Percentiles rank a stretch among this genome's conserved stretches.
These are phyloP conservation scores for Euphorbia corollata DNA, from an alignment of 441 rosid genomes.

Conservation along the genomic window DNA sequence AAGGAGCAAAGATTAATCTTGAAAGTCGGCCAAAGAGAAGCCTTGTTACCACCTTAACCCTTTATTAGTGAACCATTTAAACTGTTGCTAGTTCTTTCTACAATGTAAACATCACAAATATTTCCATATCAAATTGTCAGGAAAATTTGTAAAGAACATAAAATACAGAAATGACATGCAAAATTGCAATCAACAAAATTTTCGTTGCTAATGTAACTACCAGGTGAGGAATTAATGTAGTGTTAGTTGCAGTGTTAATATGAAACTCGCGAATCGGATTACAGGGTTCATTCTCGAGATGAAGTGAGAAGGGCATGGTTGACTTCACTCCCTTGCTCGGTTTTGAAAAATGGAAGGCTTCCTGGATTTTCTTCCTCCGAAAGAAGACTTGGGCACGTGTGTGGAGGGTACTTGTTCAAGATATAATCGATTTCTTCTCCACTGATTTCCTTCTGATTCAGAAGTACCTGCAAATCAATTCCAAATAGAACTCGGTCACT, in stretches of 20 bases:
- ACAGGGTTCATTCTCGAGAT: slow-evolving; percentile 24
- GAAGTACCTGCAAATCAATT: slow-evolving; percentile 54
- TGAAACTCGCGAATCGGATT: slow-evolving; percentile 1
- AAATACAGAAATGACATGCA: neutral
- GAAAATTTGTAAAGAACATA: neutral
- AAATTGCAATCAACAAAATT: neutral
- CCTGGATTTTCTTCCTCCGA: slow-evolving; percentile 74
- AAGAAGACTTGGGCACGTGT: slow-evolving; percentile 51
- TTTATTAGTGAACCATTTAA: neutral
- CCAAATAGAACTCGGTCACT: neutral
- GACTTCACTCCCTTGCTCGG: slow-evolving; percentile 24
- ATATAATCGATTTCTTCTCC: slow-evolving; percentile 77
- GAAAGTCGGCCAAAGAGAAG: neutral
- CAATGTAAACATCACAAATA: neutral
- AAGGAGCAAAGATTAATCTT: no score
- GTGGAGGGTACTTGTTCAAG: slow-evolving; percentile 63
- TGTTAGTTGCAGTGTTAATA: neutral
- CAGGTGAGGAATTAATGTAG: neutral
- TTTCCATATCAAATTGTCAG: neutral
- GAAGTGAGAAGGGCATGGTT: slow-evolving; percentile 33
- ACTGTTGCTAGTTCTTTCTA: neutral
- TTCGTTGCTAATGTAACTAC: neutral
- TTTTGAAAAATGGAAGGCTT: slow-evolving; percentile 41
- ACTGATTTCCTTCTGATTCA: slow-evolving; percentile 61
- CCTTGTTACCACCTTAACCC: no score